A percentile compares a stretch with the other conserved stretches of the same genome.
Conservation (phyloP, 768 basidiomycete genomes). For the Amanita pallidorosea region DNA sequence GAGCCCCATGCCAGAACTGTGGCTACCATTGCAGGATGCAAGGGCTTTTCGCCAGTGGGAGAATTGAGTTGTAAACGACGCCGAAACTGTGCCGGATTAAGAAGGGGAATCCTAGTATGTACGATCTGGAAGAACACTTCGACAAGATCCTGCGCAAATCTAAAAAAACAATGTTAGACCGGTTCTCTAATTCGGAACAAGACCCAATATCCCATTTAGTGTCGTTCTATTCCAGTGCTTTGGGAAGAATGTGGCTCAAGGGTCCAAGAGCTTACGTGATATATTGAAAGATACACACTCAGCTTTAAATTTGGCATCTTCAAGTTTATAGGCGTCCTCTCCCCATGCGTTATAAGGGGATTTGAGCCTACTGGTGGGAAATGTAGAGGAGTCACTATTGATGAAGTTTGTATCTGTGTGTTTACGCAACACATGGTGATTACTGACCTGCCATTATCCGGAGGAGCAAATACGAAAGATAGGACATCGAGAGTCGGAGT, state of each 20-base stretch:
- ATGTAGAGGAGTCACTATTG: slow-evolving; percentile 27
- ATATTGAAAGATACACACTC: slow-evolving; percentile 57
- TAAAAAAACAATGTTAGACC: slow-evolving; percentile 21
- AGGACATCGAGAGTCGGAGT: slow-evolving; percentile 60
- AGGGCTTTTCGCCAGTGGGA: slow-evolving; percentile 27
- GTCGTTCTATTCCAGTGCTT: background rate
- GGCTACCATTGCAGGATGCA: slow-evolving; percentile 72
- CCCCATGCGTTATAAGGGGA: slow-evolving; percentile 65
- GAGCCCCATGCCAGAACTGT: slow-evolving; percentile 87
- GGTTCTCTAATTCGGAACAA: slow-evolving; percentile 9
- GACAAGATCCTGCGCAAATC: slow-evolving; percentile 86
- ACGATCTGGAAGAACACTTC: slow-evolving; percentile 94
- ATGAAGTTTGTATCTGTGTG: slow-evolving; percentile 48
- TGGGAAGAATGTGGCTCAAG: slow-evolving; percentile 2
- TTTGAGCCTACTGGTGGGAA: slow-evolving; percentile 22
- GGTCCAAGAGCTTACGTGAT: slow-evolving; percentile 21
- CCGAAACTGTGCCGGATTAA: slow-evolving; percentile 78
- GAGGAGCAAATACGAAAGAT: slow-evolving; percentile 65
- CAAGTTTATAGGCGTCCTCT: slow-evolving; percentile 59
- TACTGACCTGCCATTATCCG: slow-evolving; percentile 40
- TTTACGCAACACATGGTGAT: slow-evolving; percentile 52
- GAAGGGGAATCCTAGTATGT: slow-evolving; percentile 78
- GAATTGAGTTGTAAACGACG: slow-evolving; percentile 45
- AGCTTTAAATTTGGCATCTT: slow-evolving; percentile 62
- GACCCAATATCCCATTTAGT: slow-evolving; percentile 4